These are phyloP conservation scores for Salix caprea DNA, from an alignment of 345 rosid genomes.

Conservation along the genomic window DNA sequence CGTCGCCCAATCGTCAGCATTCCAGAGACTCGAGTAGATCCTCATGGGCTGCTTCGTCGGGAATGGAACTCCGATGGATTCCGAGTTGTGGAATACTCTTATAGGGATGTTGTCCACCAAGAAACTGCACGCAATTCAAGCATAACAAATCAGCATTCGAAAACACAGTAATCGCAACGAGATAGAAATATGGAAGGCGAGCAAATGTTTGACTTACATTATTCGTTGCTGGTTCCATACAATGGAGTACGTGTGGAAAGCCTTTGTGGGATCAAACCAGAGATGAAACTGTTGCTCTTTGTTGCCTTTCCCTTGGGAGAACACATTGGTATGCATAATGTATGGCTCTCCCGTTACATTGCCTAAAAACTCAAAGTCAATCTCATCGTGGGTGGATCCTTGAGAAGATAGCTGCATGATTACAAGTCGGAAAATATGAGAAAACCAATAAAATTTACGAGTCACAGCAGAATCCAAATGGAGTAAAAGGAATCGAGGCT, in stretches of 20 bases:
- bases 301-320: conserved; percentile 2
- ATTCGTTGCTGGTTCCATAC: conserved; percentile 3
- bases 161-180: background rate
- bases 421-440: background rate
- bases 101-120: conserved; percentile 11
- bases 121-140: background rate
- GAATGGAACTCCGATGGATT: conserved; percentile 1
- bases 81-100: conserved; percentile 11
- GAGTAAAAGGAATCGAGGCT: background rate
- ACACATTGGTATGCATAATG: conserved; percentile 10
- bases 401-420: conserved; percentile 6
- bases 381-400: conserved; percentile 12
- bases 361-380: conserved; percentile 9
- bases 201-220: background rate
- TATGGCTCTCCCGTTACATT: conserved; percentile 9
- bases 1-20: conserved; percentile 16
- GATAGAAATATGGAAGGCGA: background rate
- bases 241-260: conserved; percentile 11
- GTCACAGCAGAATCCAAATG: background rate
- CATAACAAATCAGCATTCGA: background rate
- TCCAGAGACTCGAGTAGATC: conserved; percentile 5
- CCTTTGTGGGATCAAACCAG: conserved; percentile 16
- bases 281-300: conserved; percentile 9
- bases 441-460: background rate
- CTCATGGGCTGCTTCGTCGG: conserved; percentile 16